Base-by-base conservation (phyloP, 208 protist species). In the Leishmania gerbilli region DNA sequence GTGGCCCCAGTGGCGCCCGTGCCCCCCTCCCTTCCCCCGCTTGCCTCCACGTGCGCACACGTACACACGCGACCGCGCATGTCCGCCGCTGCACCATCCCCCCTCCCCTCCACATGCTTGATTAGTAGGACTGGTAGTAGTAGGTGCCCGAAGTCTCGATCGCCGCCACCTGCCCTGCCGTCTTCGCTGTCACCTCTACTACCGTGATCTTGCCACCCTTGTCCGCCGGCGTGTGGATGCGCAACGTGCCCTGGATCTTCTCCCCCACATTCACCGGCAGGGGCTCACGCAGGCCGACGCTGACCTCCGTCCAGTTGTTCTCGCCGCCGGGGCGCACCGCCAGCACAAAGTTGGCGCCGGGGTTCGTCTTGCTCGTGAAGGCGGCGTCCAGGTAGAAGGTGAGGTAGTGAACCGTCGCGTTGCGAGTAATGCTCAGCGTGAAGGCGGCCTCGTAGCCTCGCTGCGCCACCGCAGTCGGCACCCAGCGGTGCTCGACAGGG, bases 281-380 rank as follows among this genome's bases (percentile, higher is more conserved):
- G 40, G 93, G 88, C 69, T 90, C 84, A 2, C 40, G 84, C 68
- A 97, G 90, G 11, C 82, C 85, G 19, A 95, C 95, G 79, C 90
- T 95, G 21, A 92, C 90, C 87, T 97, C 95, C 42, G 93, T 96
- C 95, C 95, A 97, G 55, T 79, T 84, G 76, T 94, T 96, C 37
- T 80, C 84, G 27, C 93, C 92, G 34, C 95, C 95, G 37, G 93
- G 95, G 68, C 86, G 85, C 49, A 96, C 90, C 56, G 92, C 90
- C n/a, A 97, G 79, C 4, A 96, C 89, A 76, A 97, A 97, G 88
- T 96, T 96, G n/a, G 92, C 90, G 27, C 93, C 95, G 1, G 88
- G 84, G 82, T 96, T 88, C 31, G 84, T 84, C 77, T 80, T 87
- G 78, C 90, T 95, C 40, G 89, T 91, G 84, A 96, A 97, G 60